Conservation (phyloP, 2,329 filamentous ascomycete genomes). For the Fusarium pilosicola region DNA sequence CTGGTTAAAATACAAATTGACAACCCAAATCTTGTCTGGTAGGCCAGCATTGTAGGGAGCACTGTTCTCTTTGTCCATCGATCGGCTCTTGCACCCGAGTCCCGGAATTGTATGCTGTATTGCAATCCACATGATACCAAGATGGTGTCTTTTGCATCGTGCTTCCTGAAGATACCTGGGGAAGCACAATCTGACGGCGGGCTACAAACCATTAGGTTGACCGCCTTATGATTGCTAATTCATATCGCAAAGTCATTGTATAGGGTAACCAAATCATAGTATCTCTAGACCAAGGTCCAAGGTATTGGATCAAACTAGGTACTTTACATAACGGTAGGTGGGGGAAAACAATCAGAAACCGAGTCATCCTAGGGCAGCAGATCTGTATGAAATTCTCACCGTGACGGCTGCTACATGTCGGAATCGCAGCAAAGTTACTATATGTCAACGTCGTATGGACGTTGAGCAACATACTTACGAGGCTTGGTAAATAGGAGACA, state of each 20-base stretch:
- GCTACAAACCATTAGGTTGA: background rate
- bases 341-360: too few species aligned
- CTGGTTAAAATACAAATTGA: background rate
- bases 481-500: conserved; percentile 14
- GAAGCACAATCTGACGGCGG: background rate
- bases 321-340: too few species aligned
- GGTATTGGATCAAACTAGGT: background rate
- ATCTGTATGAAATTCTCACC: background rate
- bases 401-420: conserved; percentile 13
- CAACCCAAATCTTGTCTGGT: background rate
- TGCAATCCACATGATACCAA: background rate
- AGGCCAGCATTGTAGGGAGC: too few species aligned
- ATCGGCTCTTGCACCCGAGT: background rate
- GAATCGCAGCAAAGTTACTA: conserved; percentile 13
- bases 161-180: too few species aligned
- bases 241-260: background rate
- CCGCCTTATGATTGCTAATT: background rate
- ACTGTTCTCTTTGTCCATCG: background rate
- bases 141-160: background rate
- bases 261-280: background rate
- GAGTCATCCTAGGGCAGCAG: background rate
- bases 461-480: background rate
- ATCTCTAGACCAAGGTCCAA: background rate
- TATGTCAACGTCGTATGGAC: conserved; percentile 6
- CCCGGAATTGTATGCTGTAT: background rate